Evolutionary conservation across 305 asterid genomes (phyloP).

Genomic region (Fraxinus dipetala): DNA sequence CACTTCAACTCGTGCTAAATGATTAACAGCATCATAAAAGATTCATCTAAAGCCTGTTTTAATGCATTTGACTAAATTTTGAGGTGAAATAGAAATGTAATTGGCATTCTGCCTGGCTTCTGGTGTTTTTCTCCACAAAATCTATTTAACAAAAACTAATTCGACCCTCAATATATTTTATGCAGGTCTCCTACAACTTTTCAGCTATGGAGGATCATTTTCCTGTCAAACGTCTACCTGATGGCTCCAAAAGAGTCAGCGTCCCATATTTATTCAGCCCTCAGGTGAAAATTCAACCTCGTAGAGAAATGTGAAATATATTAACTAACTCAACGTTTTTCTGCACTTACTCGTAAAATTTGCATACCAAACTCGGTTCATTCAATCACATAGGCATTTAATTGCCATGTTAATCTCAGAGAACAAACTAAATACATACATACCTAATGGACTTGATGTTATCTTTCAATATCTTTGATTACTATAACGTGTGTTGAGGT

Average conservation of each 20-base stretch:
- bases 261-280: conserved; percentile 55
- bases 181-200: conserved; percentile 46
- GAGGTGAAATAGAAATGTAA: background rate
- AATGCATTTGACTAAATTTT: background rate
- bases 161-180: background rate
- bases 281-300: conserved; percentile 43
- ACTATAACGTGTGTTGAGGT: background rate
- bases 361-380: too few relatives aligned
- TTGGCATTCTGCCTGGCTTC: background rate
- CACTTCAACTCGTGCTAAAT: background rate
- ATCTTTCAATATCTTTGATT: background rate
- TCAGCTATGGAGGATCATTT: conserved; percentile 34
- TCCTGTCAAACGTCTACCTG: conserved; percentile 74
- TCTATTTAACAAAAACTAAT: background rate
- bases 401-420: background rate
- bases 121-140: background rate
- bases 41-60: background rate
- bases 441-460: background rate
- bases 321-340: background rate
- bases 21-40: background rate
- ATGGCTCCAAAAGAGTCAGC: conserved; percentile 87
- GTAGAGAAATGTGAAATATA: background rate
- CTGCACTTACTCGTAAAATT: background rate
- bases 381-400: background rate
- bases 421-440: background rate